These are phyloP conservation scores for Aspergillus puulaauensis DNA, from an alignment of 2,329 filamentous ascomycete genomes.

Conservation along the genomic window DNA sequence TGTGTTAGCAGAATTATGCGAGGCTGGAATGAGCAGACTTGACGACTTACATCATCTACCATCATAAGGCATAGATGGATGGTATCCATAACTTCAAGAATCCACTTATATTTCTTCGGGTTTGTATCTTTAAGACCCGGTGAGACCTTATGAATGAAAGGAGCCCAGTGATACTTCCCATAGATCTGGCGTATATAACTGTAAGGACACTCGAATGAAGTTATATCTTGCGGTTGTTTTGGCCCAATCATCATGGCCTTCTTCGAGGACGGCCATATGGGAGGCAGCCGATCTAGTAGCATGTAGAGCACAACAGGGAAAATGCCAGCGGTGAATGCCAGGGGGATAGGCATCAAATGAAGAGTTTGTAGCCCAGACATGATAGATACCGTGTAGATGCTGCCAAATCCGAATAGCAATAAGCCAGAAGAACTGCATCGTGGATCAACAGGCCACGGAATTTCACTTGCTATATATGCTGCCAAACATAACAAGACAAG, in stretches of 20 bases:
- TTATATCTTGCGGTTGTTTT: constrained; percentile 14
- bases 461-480: background rate
- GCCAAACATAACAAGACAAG: background rate
- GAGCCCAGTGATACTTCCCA: constrained; percentile 22
- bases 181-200: constrained; percentile 21
- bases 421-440: background rate
- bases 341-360: constrained; percentile 8
- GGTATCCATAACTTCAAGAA: constrained; percentile 25
- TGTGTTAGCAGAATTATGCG: background rate
- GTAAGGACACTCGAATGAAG: constrained; percentile 21
- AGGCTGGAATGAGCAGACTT: too few relatives aligned
- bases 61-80: constrained; percentile 26
- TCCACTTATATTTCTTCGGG: constrained; percentile 17
- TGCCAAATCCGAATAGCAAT: background rate
- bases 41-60: constrained; percentile 21
- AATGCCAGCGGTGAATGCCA: constrained; percentile 7
- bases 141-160: constrained; percentile 22
- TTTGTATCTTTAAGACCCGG: constrained; percentile 16
- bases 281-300: constrained; percentile 13
- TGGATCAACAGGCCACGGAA: background rate
- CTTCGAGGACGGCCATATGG: constrained; percentile 15
- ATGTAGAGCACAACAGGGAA: constrained; percentile 7
- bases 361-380: constrained; percentile 4
- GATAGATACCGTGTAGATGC: background rate
- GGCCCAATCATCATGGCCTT: constrained; percentile 17